Base-by-base conservation (phyloP, 495 filamentous ascomycete genomes). In the Penicillium maclennaniae region DNA sequence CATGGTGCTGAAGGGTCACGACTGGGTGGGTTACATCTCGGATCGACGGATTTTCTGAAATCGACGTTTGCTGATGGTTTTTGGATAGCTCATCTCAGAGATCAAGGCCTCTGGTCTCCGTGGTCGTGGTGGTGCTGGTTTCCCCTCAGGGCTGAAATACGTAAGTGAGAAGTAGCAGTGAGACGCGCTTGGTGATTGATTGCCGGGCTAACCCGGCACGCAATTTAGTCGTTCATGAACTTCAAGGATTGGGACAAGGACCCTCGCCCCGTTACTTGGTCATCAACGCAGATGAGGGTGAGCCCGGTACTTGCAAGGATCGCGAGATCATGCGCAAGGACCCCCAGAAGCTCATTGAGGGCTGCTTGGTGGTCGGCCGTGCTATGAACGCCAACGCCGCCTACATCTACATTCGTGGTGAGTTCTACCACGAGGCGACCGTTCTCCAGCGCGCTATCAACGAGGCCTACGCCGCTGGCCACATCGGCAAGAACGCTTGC, bases 281-380 rank as follows among this genome's bases (percentile, higher is more conserved):
- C 46, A 88, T 98, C 77, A 98, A 98, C 63, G 93, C 93, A 58
- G 93, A 98, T 68, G 93, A 98, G 79, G 93, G 93, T 67, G 93
- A 98, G 73, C 93, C 93, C 8, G 93, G 93, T 67, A 98, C 93
- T 28, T 98, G 93, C 86, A 98, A 98, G 76, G 93, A 98, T 71
- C 88, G 93, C 66, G 95, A 97, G 73, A 98, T 98, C 65, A 98
- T 98, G 92, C 90, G 93, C 70, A 97, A 98, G 74, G 95, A 98
- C 68, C 93, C 93, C 41, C 93, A 98, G 78, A 97, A 97, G 79
- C 85, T 98, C 52, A 79, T 98, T 58, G 93, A 98, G 77, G 93
- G 93, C 61, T 98, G 93, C 73, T 76, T 98, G 53, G 91, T 98
- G 39, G 95, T 95, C 51, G 93, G 93, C 19, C 89, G 92, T 63